Conservation (phyloP, 1,139 yeast species). For the Saccharomycopsis hybrid region DNA sequence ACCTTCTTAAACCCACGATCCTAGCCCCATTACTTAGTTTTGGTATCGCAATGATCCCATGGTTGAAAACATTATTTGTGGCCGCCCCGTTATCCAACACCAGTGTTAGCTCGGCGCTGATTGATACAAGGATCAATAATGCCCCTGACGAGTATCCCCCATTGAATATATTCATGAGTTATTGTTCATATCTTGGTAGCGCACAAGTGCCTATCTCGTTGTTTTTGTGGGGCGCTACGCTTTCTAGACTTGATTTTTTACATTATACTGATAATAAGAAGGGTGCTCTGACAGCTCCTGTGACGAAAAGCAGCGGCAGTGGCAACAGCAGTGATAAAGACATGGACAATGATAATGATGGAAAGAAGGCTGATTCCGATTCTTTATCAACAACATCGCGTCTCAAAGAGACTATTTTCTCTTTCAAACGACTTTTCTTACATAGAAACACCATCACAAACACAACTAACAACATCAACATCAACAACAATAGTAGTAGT, state of each 20-base stretch:
- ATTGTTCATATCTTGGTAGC: conserved; percentile 56
- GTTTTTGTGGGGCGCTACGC: conserved; percentile 62
- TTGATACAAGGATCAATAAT: conserved; percentile 23
- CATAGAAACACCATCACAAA: not conserved
- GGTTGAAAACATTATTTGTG: conserved; percentile 62
- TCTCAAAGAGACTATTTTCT: not conserved
- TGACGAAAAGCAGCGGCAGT: too few relatives aligned
- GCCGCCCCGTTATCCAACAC: conserved; percentile 3
- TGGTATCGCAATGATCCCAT: conserved; percentile 63
- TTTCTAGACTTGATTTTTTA: conserved; percentile 42
- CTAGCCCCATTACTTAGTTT: conserved; percentile 48
- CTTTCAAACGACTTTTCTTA: conserved; percentile 6
- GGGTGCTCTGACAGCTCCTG: not conserved
- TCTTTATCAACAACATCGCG: too few relatives aligned
- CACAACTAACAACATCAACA: too few relatives aligned
- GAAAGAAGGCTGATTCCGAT: not conserved
- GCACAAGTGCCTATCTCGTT: conserved; percentile 74
- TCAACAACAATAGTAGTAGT: not conserved
- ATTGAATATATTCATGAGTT: conserved; percentile 62
- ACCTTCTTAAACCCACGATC: conserved; percentile 50
- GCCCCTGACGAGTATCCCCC: conserved; percentile 75
- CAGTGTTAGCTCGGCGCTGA: not conserved
- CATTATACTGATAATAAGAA: not conserved
- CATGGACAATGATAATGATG: not conserved
- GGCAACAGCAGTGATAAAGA: not conserved